Base-by-base conservation (phyloP, 306 rosid genomes). In the Senna tora region DNA sequence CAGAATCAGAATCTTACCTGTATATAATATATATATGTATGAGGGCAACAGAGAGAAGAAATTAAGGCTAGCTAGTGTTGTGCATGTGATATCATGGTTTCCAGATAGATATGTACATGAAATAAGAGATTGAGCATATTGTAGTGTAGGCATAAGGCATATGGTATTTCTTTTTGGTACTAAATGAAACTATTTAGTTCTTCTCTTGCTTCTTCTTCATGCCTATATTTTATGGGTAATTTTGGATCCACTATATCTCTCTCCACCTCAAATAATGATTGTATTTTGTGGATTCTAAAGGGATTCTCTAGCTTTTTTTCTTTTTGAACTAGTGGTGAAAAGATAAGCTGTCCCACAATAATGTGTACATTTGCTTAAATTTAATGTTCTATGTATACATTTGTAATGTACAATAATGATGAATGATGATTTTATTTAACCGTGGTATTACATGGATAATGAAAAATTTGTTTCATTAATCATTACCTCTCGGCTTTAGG, bases 1-100 rank as follows among this genome's bases (percentile, higher is more conserved):
- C 75, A 56, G 87, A 80, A 83, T 83, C 84, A 57, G 86, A 84
- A 88, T 80, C 88, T 80, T 79, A 42, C 69, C 64, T 50, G 73
- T 25, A 25, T 25, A 25, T 25, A 25, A 25, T 25, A 25, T 25
- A 25, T 25, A 25, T 25, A 25, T n/a, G n/a, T n/a, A n/a, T 4
- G 7, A 38, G 7, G 43, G 5, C 21, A 41, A 65, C 17, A 76
- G 69, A 51, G 8, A 7, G 8, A 36, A 36, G 38, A 33, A 36
- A 1, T 36, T 36, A 36, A 36, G 4, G 3, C 7, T 5, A 33
- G 38, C 17, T 2, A 13, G 43, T 58, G 42, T 69, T 65, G 73
- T 54, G 33, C 82, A 77, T 84, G 84, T 85, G 87, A 72, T 62
- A 64, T 67, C 78, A 53, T 78, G 85, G 73, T 53, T 77, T 85